These are phyloP conservation scores for Chenopodium suecicum DNA, from an alignment of 148 eudicot genomes.

Conservation along the genomic window DNA sequence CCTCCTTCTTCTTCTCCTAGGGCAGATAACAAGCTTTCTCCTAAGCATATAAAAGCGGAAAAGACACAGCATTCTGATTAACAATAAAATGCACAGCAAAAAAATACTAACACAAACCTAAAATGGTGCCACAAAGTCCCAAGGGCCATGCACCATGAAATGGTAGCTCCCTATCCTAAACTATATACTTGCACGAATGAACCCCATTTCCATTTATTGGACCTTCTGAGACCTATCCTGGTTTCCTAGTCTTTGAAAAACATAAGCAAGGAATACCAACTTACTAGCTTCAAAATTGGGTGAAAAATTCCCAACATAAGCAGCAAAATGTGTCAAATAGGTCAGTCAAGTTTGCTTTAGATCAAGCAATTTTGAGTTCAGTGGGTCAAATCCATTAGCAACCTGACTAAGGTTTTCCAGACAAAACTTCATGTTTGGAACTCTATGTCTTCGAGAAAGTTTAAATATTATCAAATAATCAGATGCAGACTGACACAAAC, in stretches of 20 bases:
- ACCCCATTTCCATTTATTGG: neutral
- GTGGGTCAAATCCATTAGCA: neutral
- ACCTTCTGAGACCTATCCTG: neutral
- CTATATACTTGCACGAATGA: neutral
- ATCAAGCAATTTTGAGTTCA: neutral
- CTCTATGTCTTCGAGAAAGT: neutral
- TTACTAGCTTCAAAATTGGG: neutral
- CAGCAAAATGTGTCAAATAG: neutral
- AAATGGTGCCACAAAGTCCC: neutral
- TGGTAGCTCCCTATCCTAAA: neutral
- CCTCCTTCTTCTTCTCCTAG: neutral
- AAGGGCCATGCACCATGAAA: neutral
- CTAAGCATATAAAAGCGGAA: neutral
- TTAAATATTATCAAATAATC: neutral
- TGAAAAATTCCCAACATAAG: neutral
- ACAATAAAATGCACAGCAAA: neutral
- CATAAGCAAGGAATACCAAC: neutral
- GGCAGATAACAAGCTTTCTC: neutral
- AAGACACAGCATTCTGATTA: neutral
- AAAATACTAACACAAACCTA: neutral
- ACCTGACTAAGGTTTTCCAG: neutral
- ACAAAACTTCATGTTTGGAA: neutral
- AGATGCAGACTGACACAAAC: neutral
- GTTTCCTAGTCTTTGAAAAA: neutral
- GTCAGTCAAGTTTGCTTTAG: neutral